phyloP scores from a whole-genome alignment of 805 yeast genomes.

The Jamesozyma gamospora region DNA sequence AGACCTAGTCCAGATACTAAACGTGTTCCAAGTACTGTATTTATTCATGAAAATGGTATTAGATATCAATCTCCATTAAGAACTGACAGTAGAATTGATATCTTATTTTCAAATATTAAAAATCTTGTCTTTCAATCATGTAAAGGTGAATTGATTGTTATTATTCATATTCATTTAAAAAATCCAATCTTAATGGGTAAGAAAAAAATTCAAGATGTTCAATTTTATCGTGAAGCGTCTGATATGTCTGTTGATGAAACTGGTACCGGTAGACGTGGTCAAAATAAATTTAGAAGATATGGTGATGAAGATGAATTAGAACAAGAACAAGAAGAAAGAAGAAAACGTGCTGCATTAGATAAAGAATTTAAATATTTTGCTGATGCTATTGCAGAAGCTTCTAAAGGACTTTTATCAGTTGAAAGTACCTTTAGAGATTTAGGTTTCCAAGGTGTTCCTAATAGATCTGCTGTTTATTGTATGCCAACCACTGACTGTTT shows the following conservation, averaged over 20 bases:
- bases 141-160: constrained; percentile 84
- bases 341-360: constrained; percentile 81
- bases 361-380: constrained; percentile 85
- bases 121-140: constrained; percentile 94
- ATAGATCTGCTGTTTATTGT: constrained; percentile 84
- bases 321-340: constrained; percentile 96
- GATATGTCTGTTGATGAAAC: constrained; percentile 96
- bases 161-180: constrained; percentile 86
- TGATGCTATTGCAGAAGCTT: constrained; percentile 81
- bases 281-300: constrained; percentile 59
- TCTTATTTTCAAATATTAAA: constrained; percentile 81
- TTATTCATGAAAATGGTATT: constrained; percentile 92
- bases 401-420: constrained; percentile 73
- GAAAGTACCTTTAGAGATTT: constrained; percentile 93
- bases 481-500: constrained; percentile 97
- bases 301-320: constrained; percentile 98
- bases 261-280: constrained; percentile 80
- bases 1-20: constrained; percentile 98
- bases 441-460: constrained; percentile 97
- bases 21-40: constrained; percentile 81
- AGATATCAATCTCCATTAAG: constrained; percentile 82
- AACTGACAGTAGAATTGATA: constrained; percentile 78
- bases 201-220: constrained; percentile 89
- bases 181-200: constrained; percentile 93
- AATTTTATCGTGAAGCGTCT: constrained; percentile 92